Percentiles rank a stretch among this genome's conserved stretches.
phyloP scores from a whole-genome alignment of 1,284 basidiomycete genomes.

The Athelia sp. region DNA sequence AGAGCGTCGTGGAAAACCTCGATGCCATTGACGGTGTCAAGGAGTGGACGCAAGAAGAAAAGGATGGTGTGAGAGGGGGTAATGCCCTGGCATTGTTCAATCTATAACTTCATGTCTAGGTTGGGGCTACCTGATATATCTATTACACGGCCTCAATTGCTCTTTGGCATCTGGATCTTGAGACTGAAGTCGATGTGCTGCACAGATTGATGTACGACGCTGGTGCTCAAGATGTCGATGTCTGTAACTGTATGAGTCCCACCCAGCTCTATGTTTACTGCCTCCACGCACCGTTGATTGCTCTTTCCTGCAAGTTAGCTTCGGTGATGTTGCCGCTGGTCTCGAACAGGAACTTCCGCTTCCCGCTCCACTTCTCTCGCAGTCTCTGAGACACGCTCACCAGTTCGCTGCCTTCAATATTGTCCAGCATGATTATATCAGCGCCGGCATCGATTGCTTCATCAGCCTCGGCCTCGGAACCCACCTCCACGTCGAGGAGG shows the following conservation, averaged over 20 bases:
- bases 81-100: conserved; percentile 72
- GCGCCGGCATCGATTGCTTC: conserved; percentile 96
- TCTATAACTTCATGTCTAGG: conserved; percentile 18
- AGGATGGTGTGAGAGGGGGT: conserved; percentile 58
- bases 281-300: conserved; percentile 57
- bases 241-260: conserved; percentile 40
- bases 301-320: conserved; percentile 67
- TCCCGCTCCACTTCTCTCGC: conserved; percentile 73
- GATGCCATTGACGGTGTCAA: conserved; percentile 66
- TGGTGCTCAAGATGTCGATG: conserved; percentile 92
- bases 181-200: conserved; percentile 92
- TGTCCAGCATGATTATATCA: conserved; percentile 98
- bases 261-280: too few species aligned
- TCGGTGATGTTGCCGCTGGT: conserved; percentile 93
- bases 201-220: conserved; percentile 87
- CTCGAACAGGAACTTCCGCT: conserved; percentile 84
- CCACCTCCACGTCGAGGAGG: conserved; percentile 93
- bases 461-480: conserved; percentile 84
- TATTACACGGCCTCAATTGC: neutral
- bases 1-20: conserved; percentile 77
- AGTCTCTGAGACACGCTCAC: conserved; percentile 63
- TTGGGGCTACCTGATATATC: neutral
- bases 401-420: conserved; percentile 79
- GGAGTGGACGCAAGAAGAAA: conserved; percentile 59
- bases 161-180: conserved; percentile 76